Percentiles rank a stretch among this genome's conserved stretches.
phyloP scores from a whole-genome alignment of 129 eudicot genomes.

The Dittrichia graveolens region DNA sequence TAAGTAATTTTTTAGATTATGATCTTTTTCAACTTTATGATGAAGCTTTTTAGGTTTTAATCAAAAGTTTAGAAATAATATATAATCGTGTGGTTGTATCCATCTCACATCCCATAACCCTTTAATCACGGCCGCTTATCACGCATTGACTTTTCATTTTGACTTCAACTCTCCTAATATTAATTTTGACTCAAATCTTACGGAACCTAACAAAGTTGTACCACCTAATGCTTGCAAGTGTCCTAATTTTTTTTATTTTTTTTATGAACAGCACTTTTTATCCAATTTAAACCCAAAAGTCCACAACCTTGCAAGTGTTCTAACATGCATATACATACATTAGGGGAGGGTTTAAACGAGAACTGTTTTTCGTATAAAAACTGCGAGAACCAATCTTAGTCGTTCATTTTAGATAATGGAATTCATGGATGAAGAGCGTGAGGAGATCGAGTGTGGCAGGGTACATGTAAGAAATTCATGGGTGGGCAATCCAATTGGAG shows the following conservation, averaged over 20 bases:
- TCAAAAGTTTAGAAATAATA: constrained; percentile 21
- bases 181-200: constrained; percentile 20
- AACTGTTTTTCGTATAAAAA: too few species aligned
- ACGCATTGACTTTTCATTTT: constrained; percentile 34
- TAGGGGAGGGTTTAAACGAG: too few species aligned
- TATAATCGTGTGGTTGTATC: constrained; percentile 15
- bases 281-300: too few species aligned
- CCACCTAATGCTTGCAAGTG: constrained; percentile 9
- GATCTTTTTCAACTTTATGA: background rate
- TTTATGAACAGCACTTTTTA: too few species aligned
- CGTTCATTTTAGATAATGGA: too few species aligned
- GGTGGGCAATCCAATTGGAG: too few species aligned
- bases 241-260: background rate
- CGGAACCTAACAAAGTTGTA: constrained; percentile 22
- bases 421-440: too few species aligned
- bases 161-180: background rate
- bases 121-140: constrained; percentile 37
- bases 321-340: too few species aligned
- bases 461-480: too few species aligned
- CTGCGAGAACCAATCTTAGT: too few species aligned
- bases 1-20: background rate
- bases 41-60: background rate
- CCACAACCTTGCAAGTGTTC: too few species aligned
- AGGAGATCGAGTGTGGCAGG: too few species aligned
- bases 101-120: constrained; percentile 30